Base-by-base conservation (phyloP, 2,329 filamentous ascomycete genomes). In the Xylariaceae sp. region DNA sequence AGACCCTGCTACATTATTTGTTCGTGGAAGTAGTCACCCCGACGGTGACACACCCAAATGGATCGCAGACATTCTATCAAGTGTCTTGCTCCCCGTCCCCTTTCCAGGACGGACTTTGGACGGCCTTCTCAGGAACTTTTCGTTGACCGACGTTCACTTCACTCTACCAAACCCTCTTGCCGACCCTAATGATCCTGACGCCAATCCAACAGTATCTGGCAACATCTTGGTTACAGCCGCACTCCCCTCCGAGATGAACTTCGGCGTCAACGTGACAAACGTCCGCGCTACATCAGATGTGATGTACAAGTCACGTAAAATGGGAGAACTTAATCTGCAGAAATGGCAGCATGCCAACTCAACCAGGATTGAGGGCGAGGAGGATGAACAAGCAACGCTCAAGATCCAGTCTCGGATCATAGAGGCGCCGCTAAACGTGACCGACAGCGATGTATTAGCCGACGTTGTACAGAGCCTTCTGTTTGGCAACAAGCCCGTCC, bases 321-420 rank as follows among this genome's bases (percentile, higher is more conserved):
- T 99, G 56, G 95, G 95, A 40, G 83, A 89, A 52, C 81, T 99
- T 21, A 85, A 95, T 68, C 71, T 99, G 49, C 76, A 81, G 40
- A 81, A 92, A 65, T 98, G 93, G 93, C 91, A 96, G 70, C 75
- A 82, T 23, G 90, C 93, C 43, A 91, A 89, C 68, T 96, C 93
- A 9, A 90, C 84, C n/a, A 84, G 85, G 61, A 74, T 90, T 2
- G 78, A 85, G 37, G 80, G 78, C 1, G 74, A 82, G 40, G 75
- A 80, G 6, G 78, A 83, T 29, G 81, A 86, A 6, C 81, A 84
- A 14, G 81, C 86, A 1, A 77, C 81, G 2, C 78, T 99, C 12
- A 79, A 88, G 49, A 90, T 99, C 18, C 80, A 89, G 59, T 93
- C 93, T 7, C 78, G 81, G 5, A 87, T 99, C 60, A 79, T 88